Base-by-base conservation (phyloP, 192 early-diverging fungal species). In the Entomortierella beljakovae region DNA sequence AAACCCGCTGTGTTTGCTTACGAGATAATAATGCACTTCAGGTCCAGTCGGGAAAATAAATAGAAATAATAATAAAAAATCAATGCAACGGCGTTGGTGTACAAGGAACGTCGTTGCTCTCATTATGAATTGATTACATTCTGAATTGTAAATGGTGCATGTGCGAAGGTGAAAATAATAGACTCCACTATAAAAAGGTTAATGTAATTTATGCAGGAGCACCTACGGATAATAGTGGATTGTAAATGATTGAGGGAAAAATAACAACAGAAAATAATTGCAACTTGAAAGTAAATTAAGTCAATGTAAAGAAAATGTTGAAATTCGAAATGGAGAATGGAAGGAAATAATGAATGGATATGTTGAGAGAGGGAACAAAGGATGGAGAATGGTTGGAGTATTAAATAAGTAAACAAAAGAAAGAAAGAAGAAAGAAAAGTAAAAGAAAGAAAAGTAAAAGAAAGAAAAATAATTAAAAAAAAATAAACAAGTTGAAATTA, bases 1-100 rank as follows among this genome's bases (percentile, higher is more conserved):
- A 40, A 9, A 9, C 13, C 37, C 57, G 57, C 57, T 60, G 57
- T 60, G 57, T 60, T 60, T 60, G 57, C 57, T 60, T 60, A 60
- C 57, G 57, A 60, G 57, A 60, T 38, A 11, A 43, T 18, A 3
- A 31, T 61, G 29, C 26, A 51, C 49, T 15, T 15, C 23, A 22
- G 20, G 16, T 51, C 5, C 49, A 22, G 7, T 51, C 49, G 18
- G 7, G 16, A n/a, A 22, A 6, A 40, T 40, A 40, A 40, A 40
- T 9, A 13, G 7, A 40, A 40, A 40, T 9, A 40, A 13, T 40
- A 13, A 40, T 9, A 40, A 40, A 40, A 40, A 40, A 40, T 9
- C 13, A 9, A 40, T 40, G 13, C 37, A 51, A 51, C n/a, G n/a
- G 49, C 9, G 42, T 43, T 32, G 54, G 9, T 13, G 8, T 10